Conservation (phyloP, 1,284 basidiomycete genomes). For the Tilletia walkeri region DNA sequence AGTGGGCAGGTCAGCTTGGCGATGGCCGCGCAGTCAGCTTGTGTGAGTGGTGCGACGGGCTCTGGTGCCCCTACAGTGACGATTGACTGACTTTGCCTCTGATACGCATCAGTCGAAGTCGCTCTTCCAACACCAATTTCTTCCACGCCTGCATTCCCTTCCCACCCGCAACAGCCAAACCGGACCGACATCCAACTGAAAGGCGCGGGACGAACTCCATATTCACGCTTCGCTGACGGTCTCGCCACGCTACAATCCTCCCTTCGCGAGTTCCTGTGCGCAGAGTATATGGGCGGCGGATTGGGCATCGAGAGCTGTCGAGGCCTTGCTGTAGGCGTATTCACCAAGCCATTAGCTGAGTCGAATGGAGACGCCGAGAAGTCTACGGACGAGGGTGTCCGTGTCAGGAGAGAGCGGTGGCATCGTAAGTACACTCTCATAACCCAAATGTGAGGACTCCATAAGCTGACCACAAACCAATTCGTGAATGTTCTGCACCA, state of each 20-base stretch:
- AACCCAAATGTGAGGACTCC: too few relatives aligned
- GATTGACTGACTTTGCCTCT: background rate
- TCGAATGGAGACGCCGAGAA: background rate
- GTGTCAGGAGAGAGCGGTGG: slow-evolving; percentile 72
- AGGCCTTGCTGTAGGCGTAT: slow-evolving; percentile 67
- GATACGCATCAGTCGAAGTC: slow-evolving; percentile 24
- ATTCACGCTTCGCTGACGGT: slow-evolving; percentile 85
- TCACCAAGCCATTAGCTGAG: background rate
- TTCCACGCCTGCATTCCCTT: background rate
- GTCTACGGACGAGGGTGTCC: slow-evolving; percentile 55
- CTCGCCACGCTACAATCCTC: slow-evolving; percentile 87
- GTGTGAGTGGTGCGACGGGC: slow-evolving; percentile 55
- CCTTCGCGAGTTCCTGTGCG: slow-evolving; percentile 72
- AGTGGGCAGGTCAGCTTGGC: slow-evolving; percentile 92
- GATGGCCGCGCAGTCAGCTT: slow-evolving; percentile 91
- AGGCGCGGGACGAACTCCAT: slow-evolving; percentile 89
- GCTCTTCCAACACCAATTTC: slow-evolving; percentile 15
- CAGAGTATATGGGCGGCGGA: slow-evolving; percentile 72
- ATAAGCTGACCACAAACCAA: background rate
- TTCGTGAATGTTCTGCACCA: slow-evolving; percentile 16
- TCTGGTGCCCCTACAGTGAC: slow-evolving; percentile 2
- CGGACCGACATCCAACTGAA: slow-evolving; percentile 84
- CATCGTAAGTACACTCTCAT: slow-evolving; percentile 3
- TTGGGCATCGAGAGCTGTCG: slow-evolving; percentile 84
- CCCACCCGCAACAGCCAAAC: slow-evolving; percentile 60